A percentile compares a stretch with the other conserved stretches of the same genome.
Conservation (phyloP, 345 rosid species). For the Luvunga scandens region DNA sequence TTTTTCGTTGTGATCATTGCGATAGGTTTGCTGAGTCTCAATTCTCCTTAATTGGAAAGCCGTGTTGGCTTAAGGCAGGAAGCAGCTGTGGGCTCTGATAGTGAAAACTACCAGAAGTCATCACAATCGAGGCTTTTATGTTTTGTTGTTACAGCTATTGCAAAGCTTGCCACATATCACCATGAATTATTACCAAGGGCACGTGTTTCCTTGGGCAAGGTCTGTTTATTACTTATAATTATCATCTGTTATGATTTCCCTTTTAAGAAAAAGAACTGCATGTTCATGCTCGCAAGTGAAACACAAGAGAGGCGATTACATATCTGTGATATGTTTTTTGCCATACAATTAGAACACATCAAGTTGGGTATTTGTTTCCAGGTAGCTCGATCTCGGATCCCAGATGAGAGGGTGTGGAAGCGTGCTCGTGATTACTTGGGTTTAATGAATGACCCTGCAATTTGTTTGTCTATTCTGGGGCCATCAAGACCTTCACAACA, state of each 20-base stretch:
- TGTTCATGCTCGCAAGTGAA: neutral
- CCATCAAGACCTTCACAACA: conserved; percentile 56
- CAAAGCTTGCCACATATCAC: conserved; percentile 90
- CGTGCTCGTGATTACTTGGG: conserved; percentile 89
- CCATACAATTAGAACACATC: neutral
- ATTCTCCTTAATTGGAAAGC: conserved; percentile 38
- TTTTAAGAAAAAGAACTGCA: neutral
- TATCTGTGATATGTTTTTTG: neutral
- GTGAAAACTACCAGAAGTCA: conserved; percentile 45
- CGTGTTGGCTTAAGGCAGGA: conserved; percentile 76
- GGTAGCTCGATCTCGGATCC: conserved; percentile 87
- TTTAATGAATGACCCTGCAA: conserved; percentile 80
- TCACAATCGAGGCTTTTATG: conserved; percentile 90
- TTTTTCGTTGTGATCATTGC: conserved; percentile 2
- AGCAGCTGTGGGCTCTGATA: conserved; percentile 34
- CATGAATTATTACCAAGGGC: conserved; percentile 84
- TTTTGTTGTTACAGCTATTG: conserved; percentile 89
- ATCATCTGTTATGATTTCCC: neutral
- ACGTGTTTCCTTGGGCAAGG: conserved; percentile 97
- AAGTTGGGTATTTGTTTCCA: conserved; percentile 20
- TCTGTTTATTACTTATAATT: conserved; percentile 22
- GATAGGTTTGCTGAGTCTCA: conserved; percentile 1
- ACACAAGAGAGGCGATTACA: neutral
- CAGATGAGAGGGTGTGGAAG: conserved; percentile 77
- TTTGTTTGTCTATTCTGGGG: conserved; percentile 73